These are phyloP conservation scores for Lentinula sp. DNA, from an alignment of 768 basidiomycete species.

Conservation along the genomic window DNA sequence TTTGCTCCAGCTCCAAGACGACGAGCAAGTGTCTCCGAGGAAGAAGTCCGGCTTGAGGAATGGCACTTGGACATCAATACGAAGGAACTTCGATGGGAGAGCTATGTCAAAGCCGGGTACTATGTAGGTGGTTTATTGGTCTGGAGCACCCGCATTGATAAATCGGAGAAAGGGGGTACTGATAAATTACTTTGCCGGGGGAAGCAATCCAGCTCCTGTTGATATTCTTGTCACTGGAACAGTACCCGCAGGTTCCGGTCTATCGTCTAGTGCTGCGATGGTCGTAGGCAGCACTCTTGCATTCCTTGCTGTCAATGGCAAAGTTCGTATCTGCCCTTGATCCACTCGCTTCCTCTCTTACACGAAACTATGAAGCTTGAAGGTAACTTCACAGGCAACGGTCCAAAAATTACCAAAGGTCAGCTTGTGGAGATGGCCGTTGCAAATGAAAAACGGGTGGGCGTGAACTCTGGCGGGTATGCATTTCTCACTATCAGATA, in stretches of 20 bases:
- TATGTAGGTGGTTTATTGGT: slow-evolving; percentile 44
- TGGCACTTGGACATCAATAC: slow-evolving; percentile 79
- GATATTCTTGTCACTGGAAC: slow-evolving; percentile 75
- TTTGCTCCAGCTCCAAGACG: slow-evolving; percentile 48
- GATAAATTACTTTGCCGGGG: slow-evolving; percentile 10
- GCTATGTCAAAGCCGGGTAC: slow-evolving; percentile 83
- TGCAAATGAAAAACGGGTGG: slow-evolving; percentile 80
- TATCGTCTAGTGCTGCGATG: slow-evolving; percentile 88
- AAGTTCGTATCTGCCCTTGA: slow-evolving; percentile 28
- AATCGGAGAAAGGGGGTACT: slow-evolving; percentile 37
- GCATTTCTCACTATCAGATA: slow-evolving; percentile 11
- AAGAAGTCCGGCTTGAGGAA: slow-evolving; percentile 35
- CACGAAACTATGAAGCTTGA: slow-evolving; percentile 16
- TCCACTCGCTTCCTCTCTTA: not conserved
- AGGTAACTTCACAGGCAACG: slow-evolving; percentile 7
- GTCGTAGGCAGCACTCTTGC: slow-evolving; percentile 82
- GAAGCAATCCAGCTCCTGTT: slow-evolving; percentile 44
- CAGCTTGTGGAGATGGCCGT: slow-evolving; percentile 75
- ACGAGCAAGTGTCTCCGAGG: slow-evolving; percentile 20
- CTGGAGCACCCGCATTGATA: slow-evolving; percentile 49
- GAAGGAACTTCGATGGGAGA: slow-evolving; percentile 72
- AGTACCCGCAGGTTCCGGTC: slow-evolving; percentile 81
- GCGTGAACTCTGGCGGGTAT: slow-evolving; percentile 79
- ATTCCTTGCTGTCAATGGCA: slow-evolving; percentile 73
- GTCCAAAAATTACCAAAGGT: slow-evolving; percentile 47